A percentile compares a stretch with the other conserved stretches of the same genome.
These are phyloP conservation scores for Thielaviopsis euricoi DNA, from an alignment of 2,329 filamentous ascomycete genomes.

Conservation along the genomic window DNA sequence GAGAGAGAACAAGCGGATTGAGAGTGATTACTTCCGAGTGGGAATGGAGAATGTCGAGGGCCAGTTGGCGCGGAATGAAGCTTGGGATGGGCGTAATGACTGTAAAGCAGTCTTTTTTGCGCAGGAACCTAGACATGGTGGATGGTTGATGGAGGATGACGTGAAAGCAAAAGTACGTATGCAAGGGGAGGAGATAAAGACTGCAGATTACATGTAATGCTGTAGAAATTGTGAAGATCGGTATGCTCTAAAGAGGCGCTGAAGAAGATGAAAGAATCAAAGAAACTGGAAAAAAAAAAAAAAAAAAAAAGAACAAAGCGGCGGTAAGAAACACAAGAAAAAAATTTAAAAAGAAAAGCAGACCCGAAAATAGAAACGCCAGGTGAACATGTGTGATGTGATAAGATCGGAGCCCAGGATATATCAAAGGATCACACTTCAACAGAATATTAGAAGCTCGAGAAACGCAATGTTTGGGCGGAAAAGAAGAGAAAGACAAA, in stretches of 20 bases:
- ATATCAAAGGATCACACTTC: too few relatives aligned
- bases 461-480: too few relatives aligned
- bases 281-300: background rate
- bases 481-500: too few relatives aligned
- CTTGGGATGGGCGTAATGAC: slow-evolving; percentile 53
- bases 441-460: too few relatives aligned
- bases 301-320: background rate
- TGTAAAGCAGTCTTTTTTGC: slow-evolving; percentile 49
- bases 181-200: too few relatives aligned
- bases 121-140: slow-evolving; percentile 27
- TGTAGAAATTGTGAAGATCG: background rate
- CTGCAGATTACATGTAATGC: background rate
- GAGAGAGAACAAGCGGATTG: slow-evolving; percentile 49
- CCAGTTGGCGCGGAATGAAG: slow-evolving; percentile 54
- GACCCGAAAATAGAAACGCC: background rate
- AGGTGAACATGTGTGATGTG: too few relatives aligned
- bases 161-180: too few relatives aligned
- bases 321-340: background rate
- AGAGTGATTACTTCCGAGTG: slow-evolving; percentile 56
- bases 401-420: too few relatives aligned
- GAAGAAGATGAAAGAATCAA: background rate
- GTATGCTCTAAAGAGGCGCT: too few relatives aligned
- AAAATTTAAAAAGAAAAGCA: background rate
- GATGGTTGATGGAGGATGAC: too few relatives aligned
- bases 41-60: slow-evolving; percentile 55